Percentiles rank a stretch among this genome's conserved stretches.
These are phyloP conservation scores for Cordyceps tenuipes DNA, from an alignment of 2,329 filamentous ascomycete species.

Conservation along the genomic window DNA sequence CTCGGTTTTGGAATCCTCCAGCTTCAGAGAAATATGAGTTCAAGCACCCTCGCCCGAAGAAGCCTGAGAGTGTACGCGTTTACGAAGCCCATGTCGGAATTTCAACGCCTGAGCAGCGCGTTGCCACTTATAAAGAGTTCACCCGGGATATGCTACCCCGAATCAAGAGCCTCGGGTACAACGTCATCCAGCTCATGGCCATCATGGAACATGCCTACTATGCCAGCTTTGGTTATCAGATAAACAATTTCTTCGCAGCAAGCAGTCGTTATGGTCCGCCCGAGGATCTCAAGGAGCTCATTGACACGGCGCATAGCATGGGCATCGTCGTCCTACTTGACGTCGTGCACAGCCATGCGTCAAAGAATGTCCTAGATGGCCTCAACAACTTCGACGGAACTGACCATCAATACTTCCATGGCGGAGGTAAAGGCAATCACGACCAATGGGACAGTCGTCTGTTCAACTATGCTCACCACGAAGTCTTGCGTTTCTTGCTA, in stretches of 20 bases:
- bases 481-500: conserved; percentile 89
- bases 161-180: conserved; percentile 87
- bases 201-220: conserved; percentile 99
- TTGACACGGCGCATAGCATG: conserved; percentile 88
- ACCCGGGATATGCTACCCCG: conserved; percentile 84
- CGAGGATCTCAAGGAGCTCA: conserved; percentile 91
- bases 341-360: conserved; percentile 95
- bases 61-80: conserved; percentile 78
- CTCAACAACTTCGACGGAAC: conserved; percentile 93
- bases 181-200: conserved; percentile 97
- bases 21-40: conserved; percentile 67
- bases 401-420: conserved; percentile 94
- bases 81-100: conserved; percentile 99
- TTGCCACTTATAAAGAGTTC: conserved; percentile 96
- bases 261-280: conserved; percentile 91
- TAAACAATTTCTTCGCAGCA: conserved; percentile 97
- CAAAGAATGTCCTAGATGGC: conserved; percentile 92
- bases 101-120: conserved; percentile 78
- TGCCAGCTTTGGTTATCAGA: conserved; percentile 95
- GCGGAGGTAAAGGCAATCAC: conserved; percentile 73
- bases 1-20: conserved; percentile 94
- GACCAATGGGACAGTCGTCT: conserved; percentile 93
- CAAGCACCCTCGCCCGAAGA: conserved; percentile 73
- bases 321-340: conserved; percentile 88
- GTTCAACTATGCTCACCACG: conserved; percentile 94